Evolutionary conservation across 345 rosid genomes (phyloP), one percentile per base, ranked within the genome.

Genomic region (Hevea brasiliensis): DNA sequence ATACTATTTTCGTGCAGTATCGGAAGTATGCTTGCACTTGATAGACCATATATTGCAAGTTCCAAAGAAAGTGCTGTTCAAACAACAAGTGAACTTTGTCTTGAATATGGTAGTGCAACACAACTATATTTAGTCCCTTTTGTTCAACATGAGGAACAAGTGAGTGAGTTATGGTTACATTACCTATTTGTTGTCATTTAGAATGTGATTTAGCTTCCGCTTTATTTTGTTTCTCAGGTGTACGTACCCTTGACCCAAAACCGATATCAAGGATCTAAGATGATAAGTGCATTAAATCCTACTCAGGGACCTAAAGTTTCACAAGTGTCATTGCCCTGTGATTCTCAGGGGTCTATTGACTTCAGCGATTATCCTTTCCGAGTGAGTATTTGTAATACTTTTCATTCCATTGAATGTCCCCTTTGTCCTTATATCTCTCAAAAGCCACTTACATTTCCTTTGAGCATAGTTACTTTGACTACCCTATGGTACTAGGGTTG

Each of bases 41-140:
- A 92, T 77, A 89, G 83, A 66, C 99, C 99, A 73, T 95, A 86
- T 80, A 78, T 92, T 72, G 81, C 95, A 73, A 84, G 87, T 81
- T 81, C 85, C 8, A 79, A 63, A 41, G 91, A 85, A 69, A 85
- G 86, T 76, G 84, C 77, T n/a, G 61, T 85, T 50, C 92, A 85
- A 67, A 81, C 89, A 64, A 75, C 72, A 42, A 87, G 80, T 74
- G 86, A 85, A 68, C 73, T 89, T 75, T 92, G 90, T 70, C 96
- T 95, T 76, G 99, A 95, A 84, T 95, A 89, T 84, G 99, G 98
- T 42, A 90, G 94, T 63, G 97, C 95, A 66, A 95, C 99, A 67
- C 97, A 95, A 72, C 81, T 89, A 59, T 95, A 85, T 79, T 77
- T 91, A 67, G 94, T 86, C 77, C 99, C 99, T 68, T 84, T 85